These are phyloP conservation scores for Cafeteria roenbergensis DNA, from an alignment of 108 stramenopile species.

Conservation along the genomic window DNA sequence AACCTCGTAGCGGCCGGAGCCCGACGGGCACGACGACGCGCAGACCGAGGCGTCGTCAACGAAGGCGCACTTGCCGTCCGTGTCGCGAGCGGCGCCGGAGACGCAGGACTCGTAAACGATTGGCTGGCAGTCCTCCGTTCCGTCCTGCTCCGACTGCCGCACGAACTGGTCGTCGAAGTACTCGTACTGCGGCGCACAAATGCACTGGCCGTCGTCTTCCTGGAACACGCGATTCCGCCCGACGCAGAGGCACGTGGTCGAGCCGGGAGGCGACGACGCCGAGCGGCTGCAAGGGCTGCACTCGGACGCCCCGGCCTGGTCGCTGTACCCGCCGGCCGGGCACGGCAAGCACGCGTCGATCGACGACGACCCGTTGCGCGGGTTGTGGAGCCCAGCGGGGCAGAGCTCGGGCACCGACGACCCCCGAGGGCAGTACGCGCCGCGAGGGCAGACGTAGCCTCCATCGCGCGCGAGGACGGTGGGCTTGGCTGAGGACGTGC, in stretches of 20 bases:
- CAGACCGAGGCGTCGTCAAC: constrained; percentile 20
- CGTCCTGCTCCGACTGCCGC: constrained; percentile 32
- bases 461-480: neutral
- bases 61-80: constrained; percentile 27
- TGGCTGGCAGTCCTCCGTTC: constrained; percentile 46
- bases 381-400: constrained; percentile 25
- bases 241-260: neutral
- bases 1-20: constrained; percentile 1
- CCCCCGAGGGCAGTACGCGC: constrained; percentile 34
- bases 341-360: constrained; percentile 18
- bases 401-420: constrained; percentile 18
- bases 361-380: constrained; percentile 4
- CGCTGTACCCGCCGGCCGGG: constrained; percentile 22
- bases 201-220: constrained; percentile 40
- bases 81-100: constrained; percentile 24
- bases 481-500: neutral
- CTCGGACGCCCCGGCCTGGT: constrained; percentile 12
- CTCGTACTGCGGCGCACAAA: constrained; percentile 45
- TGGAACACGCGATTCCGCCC: constrained; percentile 34
- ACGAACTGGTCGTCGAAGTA: constrained; percentile 36
- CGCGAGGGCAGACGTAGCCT: constrained; percentile 10
- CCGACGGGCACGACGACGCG: constrained; percentile 4
- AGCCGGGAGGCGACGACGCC: neutral
- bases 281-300: constrained; percentile 17
- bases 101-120: constrained; percentile 41